Evolutionary conservation across 345 rosid genomes (phyloP).

Genomic region (Rhodamnia argentea): DNA sequence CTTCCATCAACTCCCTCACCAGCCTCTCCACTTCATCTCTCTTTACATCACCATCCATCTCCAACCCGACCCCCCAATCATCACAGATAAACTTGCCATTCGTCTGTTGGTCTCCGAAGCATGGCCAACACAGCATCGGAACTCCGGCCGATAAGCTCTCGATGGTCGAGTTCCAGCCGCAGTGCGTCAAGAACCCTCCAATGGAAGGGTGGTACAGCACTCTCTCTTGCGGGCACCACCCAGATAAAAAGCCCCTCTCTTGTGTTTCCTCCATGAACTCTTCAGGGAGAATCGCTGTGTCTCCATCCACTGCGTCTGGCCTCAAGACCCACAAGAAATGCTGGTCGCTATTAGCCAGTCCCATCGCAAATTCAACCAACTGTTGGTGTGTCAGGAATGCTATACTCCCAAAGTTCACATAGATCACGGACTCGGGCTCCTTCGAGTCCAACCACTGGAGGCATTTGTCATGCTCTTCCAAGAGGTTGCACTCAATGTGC

Average conservation of each 20-base stretch:
- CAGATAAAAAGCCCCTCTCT: not conserved
- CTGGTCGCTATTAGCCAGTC: constrained; percentile 6
- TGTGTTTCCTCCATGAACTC: not conserved
- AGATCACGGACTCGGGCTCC: not conserved
- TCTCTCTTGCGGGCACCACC: constrained; percentile 12
- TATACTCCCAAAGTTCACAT: not conserved
- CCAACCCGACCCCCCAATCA: constrained; percentile 21
- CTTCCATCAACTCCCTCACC: constrained; percentile 23
- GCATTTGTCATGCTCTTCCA: not conserved
- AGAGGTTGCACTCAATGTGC: not conserved
- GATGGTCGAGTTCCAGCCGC: constrained; percentile 14
- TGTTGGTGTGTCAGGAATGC: not conserved
- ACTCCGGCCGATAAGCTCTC: constrained; percentile 2
- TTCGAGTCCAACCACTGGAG: not conserved
- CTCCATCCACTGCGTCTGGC: not conserved
- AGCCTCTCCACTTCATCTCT: constrained; percentile 19
- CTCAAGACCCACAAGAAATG: constrained; percentile 5
- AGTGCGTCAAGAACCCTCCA: constrained; percentile 9
- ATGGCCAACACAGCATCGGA: constrained; percentile 12
- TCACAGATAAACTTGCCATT: constrained; percentile 13
- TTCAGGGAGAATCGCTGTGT: not conserved
- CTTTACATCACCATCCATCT: constrained; percentile 7
- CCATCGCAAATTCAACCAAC: constrained; percentile 5
- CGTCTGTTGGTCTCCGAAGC: constrained; percentile 8
- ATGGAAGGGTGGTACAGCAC: not conserved